Percentiles rank a stretch among this genome's conserved stretches.
Evolutionary conservation across 129 eudicot species (phyloP).

Genomic region (Sambucus nigra): DNA sequence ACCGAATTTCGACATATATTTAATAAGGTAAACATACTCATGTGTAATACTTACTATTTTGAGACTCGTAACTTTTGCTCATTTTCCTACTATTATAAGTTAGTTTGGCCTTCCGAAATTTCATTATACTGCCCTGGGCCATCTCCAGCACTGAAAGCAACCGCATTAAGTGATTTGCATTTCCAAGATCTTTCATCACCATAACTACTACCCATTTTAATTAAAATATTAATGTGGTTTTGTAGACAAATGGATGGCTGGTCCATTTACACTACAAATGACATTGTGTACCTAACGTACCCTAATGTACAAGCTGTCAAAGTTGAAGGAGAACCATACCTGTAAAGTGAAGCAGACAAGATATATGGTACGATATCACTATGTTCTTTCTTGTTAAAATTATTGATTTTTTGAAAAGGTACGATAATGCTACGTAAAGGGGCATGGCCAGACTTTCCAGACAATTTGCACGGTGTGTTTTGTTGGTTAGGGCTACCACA

Average conservation of each 20-base stretch:
- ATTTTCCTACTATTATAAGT: too few relatives aligned
- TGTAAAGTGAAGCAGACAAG: too few relatives aligned
- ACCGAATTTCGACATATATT: too few relatives aligned
- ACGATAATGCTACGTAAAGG: neutral
- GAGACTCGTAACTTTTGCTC: too few relatives aligned
- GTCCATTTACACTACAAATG: neutral
- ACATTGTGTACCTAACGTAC: neutral
- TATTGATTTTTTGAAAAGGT: neutral
- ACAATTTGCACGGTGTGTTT: neutral
- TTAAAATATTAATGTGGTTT: neutral
- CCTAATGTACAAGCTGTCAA: neutral
- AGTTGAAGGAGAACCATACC: neutral
- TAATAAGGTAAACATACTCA: too few relatives aligned
- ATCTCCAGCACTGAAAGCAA: neutral
- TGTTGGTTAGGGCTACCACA: neutral
- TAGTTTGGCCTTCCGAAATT: too few relatives aligned
- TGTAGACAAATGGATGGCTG: too few relatives aligned
- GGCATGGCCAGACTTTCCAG: neutral
- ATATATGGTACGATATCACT: neutral
- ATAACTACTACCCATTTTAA: neutral
- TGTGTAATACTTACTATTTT: too few relatives aligned
- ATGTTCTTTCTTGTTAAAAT: too few relatives aligned
- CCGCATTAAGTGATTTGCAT: neutral
- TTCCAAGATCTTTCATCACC: neutral
- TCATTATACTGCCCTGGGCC: too few relatives aligned